Evolutionary conservation across 306 rosid species (phyloP).

Genomic region (Cucumis melo): DNA sequence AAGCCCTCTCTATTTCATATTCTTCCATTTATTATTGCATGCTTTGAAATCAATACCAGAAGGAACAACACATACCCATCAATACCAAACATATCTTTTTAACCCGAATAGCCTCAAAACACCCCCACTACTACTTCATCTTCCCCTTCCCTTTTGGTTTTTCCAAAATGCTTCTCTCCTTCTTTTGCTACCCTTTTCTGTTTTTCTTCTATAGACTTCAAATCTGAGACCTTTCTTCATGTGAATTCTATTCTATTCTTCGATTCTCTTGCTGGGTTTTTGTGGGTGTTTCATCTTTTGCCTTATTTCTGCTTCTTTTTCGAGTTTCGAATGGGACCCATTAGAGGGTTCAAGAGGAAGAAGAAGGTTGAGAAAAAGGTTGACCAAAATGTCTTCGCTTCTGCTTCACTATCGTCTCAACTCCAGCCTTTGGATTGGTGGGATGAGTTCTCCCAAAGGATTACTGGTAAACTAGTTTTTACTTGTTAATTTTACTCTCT

Average conservation of each 20-base stretch:
- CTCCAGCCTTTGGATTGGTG: conserved; percentile 68
- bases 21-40: conserved; percentile 25
- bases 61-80: not conserved
- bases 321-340: conserved; percentile 61
- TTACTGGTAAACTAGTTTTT: conserved; percentile 33
- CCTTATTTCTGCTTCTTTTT: conserved; percentile 1
- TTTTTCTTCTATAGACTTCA: conserved; percentile 18
- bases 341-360: conserved; percentile 69
- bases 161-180: not conserved
- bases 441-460: conserved; percentile 61
- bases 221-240: conserved; percentile 19
- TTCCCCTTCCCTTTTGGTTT: not conserved
- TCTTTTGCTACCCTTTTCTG: conserved; percentile 12
- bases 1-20: conserved; percentile 1
- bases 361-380: conserved; percentile 47
- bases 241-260: conserved; percentile 16
- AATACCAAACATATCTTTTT: not conserved
- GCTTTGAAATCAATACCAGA: conserved; percentile 24
- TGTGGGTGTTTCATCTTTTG: not conserved
- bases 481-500: not conserved
- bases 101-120: conserved; percentile 1
- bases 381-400: conserved; percentile 39
- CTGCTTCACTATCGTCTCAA: conserved; percentile 34
- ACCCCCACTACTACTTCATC: not conserved
- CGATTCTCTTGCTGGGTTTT: conserved; percentile 19